Evolutionary conservation across 2,329 filamentous ascomycete species (phyloP).

Genomic region (Cladophialophora exuberans): DNA sequence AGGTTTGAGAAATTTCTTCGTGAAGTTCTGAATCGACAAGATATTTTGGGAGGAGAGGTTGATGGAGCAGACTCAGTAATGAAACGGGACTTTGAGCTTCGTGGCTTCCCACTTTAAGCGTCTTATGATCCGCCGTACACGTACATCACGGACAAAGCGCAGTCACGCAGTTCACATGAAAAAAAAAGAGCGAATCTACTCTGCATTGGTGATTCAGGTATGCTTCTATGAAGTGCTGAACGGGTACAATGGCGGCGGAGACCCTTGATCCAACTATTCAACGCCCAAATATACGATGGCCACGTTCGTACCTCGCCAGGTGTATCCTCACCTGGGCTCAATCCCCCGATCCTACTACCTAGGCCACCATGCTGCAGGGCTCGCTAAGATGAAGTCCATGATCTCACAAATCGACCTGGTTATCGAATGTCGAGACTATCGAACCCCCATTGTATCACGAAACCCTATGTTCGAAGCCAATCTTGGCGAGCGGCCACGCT

Average conservation of each 20-base stretch:
- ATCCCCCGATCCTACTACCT: conserved; percentile 91
- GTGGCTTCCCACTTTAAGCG: no score
- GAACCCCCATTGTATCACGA: conserved; percentile 83
- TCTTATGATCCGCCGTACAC: no score
- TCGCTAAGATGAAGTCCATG: conserved; percentile 79
- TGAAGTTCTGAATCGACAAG: no score
- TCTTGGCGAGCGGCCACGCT: conserved; percentile 70
- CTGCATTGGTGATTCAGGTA: no score
- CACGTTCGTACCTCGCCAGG: conserved; percentile 71
- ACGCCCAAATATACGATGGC: conserved; percentile 32
- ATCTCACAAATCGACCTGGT: conserved; percentile 83
- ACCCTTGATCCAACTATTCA: background rate
- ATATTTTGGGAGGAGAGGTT: no score
- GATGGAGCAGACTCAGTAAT: no score
- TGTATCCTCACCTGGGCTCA: conserved; percentile 72
- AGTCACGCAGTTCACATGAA: no score
- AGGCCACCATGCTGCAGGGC: conserved; percentile 83
- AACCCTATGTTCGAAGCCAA: conserved; percentile 87
- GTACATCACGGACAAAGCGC: no score
- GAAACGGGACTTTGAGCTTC: no score
- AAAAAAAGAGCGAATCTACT: no score
- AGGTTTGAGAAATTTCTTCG: no score
- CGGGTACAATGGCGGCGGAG: conserved; percentile 20
- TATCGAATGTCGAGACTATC: conserved; percentile 92
- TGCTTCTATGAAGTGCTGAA: background rate